These are phyloP conservation scores for Glaciozyma antarctica DNA, from an alignment of 768 basidiomycete species.

Conservation along the genomic window DNA sequence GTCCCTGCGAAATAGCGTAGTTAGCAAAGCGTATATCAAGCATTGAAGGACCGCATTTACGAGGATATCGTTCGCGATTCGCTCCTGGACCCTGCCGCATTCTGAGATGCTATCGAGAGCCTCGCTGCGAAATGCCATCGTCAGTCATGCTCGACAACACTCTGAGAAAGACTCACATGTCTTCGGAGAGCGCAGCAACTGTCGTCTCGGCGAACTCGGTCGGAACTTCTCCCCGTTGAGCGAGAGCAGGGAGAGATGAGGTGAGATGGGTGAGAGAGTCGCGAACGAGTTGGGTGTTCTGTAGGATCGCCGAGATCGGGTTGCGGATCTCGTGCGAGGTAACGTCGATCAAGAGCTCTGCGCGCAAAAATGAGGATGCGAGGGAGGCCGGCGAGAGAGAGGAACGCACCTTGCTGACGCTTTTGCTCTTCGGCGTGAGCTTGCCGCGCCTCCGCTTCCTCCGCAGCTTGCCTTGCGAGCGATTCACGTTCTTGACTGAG, in stretches of 20 bases:
- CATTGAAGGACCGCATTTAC: no score
- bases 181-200: conserved; percentile 36
- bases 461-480: conserved; percentile 29
- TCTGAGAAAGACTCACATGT: conserved; percentile 25
- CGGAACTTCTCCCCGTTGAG: background rate
- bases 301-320: conserved; percentile 38
- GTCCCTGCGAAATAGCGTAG: no score
- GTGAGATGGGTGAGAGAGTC: conserved; percentile 11
- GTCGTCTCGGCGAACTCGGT: conserved; percentile 23
- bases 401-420: conserved; percentile 33
- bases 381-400: no score
- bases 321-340: conserved; percentile 38
- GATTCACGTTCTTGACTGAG: conserved; percentile 20
- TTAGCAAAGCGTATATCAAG: no score
- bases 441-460: conserved; percentile 35
- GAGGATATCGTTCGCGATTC: conserved; percentile 39
- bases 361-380: background rate
- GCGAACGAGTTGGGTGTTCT: conserved; percentile 29
- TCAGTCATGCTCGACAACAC: background rate
- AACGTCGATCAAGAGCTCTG: conserved; percentile 39
- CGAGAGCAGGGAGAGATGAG: background rate
- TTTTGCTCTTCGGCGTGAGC: conserved; percentile 39
- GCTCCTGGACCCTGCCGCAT: conserved; percentile 27
- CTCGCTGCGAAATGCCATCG: background rate
- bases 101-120: background rate